Percentiles rank a stretch among this genome's conserved stretches.
Evolutionary conservation across 768 basidiomycete species (phyloP).

Genomic region (Tylopilus vinaceipallidus): DNA sequence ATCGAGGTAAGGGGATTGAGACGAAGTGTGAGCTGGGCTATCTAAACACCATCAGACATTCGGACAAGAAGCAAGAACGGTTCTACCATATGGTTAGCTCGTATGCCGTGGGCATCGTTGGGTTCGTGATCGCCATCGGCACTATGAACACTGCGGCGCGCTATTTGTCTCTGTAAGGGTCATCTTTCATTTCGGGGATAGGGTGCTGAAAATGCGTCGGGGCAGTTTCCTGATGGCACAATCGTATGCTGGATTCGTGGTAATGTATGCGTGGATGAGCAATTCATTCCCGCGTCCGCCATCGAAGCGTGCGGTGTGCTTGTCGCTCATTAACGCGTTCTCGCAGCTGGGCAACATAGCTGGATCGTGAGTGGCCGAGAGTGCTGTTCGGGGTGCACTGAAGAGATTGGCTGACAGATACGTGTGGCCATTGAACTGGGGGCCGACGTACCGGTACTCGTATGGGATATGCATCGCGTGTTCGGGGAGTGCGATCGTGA

Average conservation of each 20-base stretch:
- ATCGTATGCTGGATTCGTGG: constrained; percentile 69
- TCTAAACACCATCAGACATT: constrained; percentile 45
- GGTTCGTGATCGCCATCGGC: constrained; percentile 63
- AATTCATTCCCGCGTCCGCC: constrained; percentile 72
- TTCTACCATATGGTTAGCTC: constrained; percentile 65
- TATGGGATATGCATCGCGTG: constrained; percentile 72
- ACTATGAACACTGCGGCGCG: constrained; percentile 63
- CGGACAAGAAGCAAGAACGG: constrained; percentile 67
- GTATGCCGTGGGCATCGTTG: constrained; percentile 56
- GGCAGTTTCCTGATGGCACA: constrained; percentile 74
- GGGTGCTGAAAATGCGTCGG: constrained; percentile 4
- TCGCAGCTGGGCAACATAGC: constrained; percentile 82
- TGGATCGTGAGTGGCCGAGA: constrained; percentile 81
- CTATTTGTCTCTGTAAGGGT: constrained; percentile 59
- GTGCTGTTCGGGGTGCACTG: neutral
- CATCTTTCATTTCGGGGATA: constrained; percentile 7
- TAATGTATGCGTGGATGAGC: constrained; percentile 53
- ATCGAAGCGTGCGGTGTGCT: constrained; percentile 79
- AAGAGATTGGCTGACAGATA: constrained; percentile 39
- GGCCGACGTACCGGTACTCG: constrained; percentile 66
- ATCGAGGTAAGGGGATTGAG: constrained; percentile 39
- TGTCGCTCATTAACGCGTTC: constrained; percentile 79
- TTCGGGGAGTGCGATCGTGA: constrained; percentile 47
- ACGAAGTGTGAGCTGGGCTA: neutral
- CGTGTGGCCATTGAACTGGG: constrained; percentile 67